Base-by-base conservation (phyloP, 768 basidiomycete species). In the Boletus tylopilopsis region DNA sequence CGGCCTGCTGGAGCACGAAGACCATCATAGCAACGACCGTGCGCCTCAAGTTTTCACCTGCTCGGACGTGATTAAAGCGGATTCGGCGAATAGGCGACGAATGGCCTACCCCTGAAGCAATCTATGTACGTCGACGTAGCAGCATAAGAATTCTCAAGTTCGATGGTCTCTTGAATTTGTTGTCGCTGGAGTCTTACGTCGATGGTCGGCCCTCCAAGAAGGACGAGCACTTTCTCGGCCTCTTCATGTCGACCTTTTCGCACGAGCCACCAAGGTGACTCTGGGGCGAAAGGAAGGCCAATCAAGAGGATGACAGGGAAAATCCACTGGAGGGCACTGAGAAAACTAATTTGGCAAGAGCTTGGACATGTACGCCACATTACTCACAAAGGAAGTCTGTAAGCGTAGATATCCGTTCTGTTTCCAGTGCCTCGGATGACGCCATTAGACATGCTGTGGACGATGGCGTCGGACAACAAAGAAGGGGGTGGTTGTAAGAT, bases 211-310 rank as follows among this genome's bases (percentile, higher is more conserved):
- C 59, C 62, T 38, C 52, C 59, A 5, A 69, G 56, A 23, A 47
- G 35, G 4, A 27, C 0, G n/a, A 69, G 19, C 13, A 60, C 42
- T 24, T 32, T 51, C 37, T 53, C 50, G 1, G 68, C 68, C 0
- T 66, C 61, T 11, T 60, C 63, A 3, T 59, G 4, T 10, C 58
- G 50, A 36, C 66, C 66, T 32, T 60, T 58, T 6, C 68, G 64
- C 2, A 69, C 68, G 7, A 69, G 56, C 68, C 68, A 69, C 68
- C 68, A 69, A 0, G 66, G 68, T 0, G 58, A 60, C 45, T 69
- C 68, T 0, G 68, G 67, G 3, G 65, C 65, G 25, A 68, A 66
- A 1, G 57, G 55, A 29, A 69, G 58, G 15, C 68, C 68, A 5
- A 59, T 42, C 39, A 69, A 45, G 38, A 69, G 59, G 4, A 68